Conservation (phyloP, 1,139 yeast genomes). For the Barnettozyma hawaiiensis region DNA sequence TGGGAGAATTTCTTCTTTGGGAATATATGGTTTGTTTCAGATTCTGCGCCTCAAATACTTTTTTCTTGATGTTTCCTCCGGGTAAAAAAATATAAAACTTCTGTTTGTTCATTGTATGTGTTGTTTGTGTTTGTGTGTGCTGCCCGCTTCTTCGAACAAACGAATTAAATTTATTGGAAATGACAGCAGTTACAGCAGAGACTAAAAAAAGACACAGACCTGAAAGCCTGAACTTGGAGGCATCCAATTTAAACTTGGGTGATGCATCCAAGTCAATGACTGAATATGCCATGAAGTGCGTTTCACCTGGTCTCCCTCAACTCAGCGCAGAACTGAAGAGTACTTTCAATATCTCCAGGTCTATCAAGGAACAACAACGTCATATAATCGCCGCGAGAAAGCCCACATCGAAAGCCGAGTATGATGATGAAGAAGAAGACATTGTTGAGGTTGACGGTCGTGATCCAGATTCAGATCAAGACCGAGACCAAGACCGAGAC, state of each 20-base stretch:
- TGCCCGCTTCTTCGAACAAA: too few species aligned
- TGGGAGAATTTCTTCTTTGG: too few species aligned
- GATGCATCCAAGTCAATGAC: slow-evolving; percentile 18
- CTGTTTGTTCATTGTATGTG: too few species aligned
- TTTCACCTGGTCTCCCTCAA: slow-evolving; percentile 43
- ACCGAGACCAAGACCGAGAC: too few species aligned
- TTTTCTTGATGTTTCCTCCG: too few species aligned
- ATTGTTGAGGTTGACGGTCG: slow-evolving; percentile 4
- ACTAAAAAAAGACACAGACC: slow-evolving; percentile 28
- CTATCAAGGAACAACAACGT: slow-evolving; percentile 45
- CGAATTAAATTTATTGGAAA: background rate
- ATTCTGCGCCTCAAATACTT: too few species aligned
- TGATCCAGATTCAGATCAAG: slow-evolving; percentile 13
- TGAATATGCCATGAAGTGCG: slow-evolving; percentile 25
- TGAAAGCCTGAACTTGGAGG: slow-evolving; percentile 21
- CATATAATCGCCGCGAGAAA: slow-evolving; percentile 41
- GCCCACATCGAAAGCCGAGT: slow-evolving; percentile 15
- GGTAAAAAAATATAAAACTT: too few species aligned
- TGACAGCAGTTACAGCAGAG: background rate
- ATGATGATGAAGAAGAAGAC: slow-evolving; percentile 12
- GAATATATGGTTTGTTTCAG: too few species aligned
- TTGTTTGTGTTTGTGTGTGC: too few species aligned
- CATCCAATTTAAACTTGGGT: slow-evolving; percentile 14
- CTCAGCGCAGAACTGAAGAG: slow-evolving; percentile 43
- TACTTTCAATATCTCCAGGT: slow-evolving; percentile 41